phyloP scores from a whole-genome alignment of 1,284 basidiomycete genomes.

The Schizopora paradoxa region DNA sequence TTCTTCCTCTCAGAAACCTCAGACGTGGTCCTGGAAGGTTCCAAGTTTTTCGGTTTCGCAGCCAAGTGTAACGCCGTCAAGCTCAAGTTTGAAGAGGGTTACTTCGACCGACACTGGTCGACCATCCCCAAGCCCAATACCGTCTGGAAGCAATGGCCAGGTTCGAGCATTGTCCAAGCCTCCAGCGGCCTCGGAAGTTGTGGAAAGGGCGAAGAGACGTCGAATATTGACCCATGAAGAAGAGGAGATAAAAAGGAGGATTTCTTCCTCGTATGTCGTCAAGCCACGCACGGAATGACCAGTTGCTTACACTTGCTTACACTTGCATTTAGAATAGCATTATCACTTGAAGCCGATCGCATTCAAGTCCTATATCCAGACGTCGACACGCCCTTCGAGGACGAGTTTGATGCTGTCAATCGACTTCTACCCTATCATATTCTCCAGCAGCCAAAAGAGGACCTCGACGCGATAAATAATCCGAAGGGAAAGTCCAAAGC shows the following conservation, averaged over 20 bases:
- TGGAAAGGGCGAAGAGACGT: constrained; percentile 4
- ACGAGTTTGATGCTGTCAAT: constrained; percentile 53
- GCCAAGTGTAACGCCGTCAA: too few species aligned
- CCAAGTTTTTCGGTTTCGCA: too few species aligned
- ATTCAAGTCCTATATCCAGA: constrained; percentile 54
- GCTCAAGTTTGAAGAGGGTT: too few species aligned
- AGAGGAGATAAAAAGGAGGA: constrained; percentile 10
- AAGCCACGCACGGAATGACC: too few species aligned
- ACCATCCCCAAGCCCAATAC: too few species aligned
- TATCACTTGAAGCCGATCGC: constrained; percentile 58
- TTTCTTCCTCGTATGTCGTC: constrained; percentile 10
- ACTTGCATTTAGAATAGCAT: constrained; percentile 41
- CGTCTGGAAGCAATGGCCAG: background rate
- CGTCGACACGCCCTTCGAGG: constrained; percentile 58
- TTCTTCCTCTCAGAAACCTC: too few species aligned
- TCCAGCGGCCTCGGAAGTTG: too few species aligned
- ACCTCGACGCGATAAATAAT: constrained; percentile 36
- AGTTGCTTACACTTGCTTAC: background rate
- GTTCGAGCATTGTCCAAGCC: background rate
- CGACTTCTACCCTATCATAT: constrained; percentile 73
- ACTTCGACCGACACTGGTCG: too few species aligned
- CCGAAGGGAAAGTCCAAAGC: constrained; percentile 58
- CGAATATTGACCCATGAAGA: constrained; percentile 14
- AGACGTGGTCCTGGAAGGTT: too few species aligned
- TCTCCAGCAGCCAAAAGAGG: constrained; percentile 65